Evolutionary conservation across 2,329 filamentous ascomycete genomes (phyloP).

Genomic region (Xylaria digitata): DNA sequence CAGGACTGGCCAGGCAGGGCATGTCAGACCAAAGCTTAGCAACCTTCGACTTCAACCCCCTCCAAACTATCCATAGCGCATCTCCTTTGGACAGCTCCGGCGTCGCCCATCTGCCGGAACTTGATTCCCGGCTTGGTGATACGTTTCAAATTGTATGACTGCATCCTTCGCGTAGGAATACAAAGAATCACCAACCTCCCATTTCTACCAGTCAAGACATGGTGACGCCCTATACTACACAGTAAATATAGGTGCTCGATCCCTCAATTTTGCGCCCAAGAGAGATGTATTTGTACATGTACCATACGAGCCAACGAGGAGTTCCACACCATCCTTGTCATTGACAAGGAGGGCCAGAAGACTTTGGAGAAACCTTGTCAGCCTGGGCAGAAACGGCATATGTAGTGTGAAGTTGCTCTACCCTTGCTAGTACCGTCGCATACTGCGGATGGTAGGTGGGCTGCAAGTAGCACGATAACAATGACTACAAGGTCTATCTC

Average conservation of each 20-base stretch:
- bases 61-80: conserved; percentile 21
- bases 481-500: conserved; percentile 20
- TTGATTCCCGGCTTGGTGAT: conserved; percentile 37
- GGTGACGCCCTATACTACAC: conserved; percentile 35
- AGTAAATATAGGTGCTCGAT: conserved; percentile 35
- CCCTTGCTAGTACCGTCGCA: conserved; percentile 22
- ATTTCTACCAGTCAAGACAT: conserved; percentile 24
- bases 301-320: conserved; percentile 20
- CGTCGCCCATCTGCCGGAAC: conserved; percentile 38
- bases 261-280: conserved; percentile 12
- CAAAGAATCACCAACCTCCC: conserved; percentile 30
- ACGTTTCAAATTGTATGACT: conserved; percentile 41
- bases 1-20: conserved; percentile 12
- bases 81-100: conserved; percentile 27
- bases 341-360: conserved; percentile 4
- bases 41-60: conserved; percentile 18
- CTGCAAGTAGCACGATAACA: conserved; percentile 27
- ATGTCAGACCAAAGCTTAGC: conserved; percentile 26
- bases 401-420: conserved; percentile 21
- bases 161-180: conserved; percentile 39
- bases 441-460: conserved; percentile 7
- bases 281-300: conserved; percentile 24
- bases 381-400: conserved; percentile 27
- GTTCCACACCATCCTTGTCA: conserved; percentile 27
- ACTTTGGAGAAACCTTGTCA: conserved; percentile 39